Percentiles rank a stretch among this genome's conserved stretches.
phyloP scores from a whole-genome alignment of 345 rosid species.

The Psidium guajava region DNA sequence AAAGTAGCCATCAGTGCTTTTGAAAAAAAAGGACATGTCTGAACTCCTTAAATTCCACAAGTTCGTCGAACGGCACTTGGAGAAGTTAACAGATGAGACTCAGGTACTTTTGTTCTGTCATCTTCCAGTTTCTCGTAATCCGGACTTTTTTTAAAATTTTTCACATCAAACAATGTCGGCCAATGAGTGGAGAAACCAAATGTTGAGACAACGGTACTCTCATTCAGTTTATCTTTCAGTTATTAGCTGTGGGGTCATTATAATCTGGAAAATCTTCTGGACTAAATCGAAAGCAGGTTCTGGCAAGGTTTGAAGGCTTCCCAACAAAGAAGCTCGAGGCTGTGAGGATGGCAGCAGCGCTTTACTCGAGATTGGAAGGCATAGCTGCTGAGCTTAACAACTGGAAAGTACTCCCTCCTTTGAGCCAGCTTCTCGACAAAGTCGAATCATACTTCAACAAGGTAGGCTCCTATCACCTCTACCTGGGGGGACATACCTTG shows the following conservation, averaged over 20 bases:
- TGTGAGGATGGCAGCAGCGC: conserved; percentile 42
- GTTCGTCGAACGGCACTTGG: conserved; percentile 36
- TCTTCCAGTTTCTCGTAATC: neutral
- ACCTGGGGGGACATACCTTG: neutral
- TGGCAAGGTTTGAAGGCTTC: conserved; percentile 57
- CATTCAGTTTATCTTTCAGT: neutral
- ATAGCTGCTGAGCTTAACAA: conserved; percentile 31
- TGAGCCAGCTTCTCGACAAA: conserved; percentile 39
- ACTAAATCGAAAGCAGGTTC: conserved; percentile 21
- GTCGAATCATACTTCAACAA: conserved; percentile 47
- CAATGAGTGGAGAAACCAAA: neutral
- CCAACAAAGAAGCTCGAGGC: conserved; percentile 53
- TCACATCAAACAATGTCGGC: neutral
- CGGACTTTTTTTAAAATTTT: neutral
- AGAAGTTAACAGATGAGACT: conserved; percentile 48
- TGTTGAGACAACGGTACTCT: neutral
- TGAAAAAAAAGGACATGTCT: conserved; percentile 41
- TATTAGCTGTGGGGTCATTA: neutral
- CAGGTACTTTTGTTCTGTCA: conserved; percentile 22
- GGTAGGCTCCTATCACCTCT: conserved; percentile 6
- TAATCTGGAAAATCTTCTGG: neutral
- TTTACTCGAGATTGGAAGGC: conserved; percentile 36
- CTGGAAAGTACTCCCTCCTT: conserved; percentile 48
- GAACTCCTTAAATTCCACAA: conserved; percentile 43
- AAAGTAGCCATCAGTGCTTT: conserved; percentile 28